phyloP scores from a whole-genome alignment of 805 yeast species.

The Starmerella kuoi region DNA sequence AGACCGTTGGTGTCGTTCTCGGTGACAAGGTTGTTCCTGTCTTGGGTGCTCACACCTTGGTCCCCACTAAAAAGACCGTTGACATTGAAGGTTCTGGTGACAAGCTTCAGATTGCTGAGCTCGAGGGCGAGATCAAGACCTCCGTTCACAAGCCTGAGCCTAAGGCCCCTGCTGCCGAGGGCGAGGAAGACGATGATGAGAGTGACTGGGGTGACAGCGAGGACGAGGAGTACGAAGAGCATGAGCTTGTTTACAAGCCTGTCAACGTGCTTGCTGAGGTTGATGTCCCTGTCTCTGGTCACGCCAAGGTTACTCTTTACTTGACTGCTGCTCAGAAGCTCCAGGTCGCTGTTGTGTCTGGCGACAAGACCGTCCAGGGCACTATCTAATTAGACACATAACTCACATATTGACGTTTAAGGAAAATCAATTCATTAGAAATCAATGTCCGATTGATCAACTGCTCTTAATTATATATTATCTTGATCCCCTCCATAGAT shows the following conservation, averaged over 20 bases:
- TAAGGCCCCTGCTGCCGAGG: conserved; percentile 40
- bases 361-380: conserved; percentile 22
- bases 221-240: conserved; percentile 82
- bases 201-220: conserved; percentile 39
- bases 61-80: conserved; percentile 73
- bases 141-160: conserved; percentile 70
- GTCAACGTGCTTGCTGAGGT: conserved; percentile 68
- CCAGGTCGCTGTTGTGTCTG: conserved; percentile 42
- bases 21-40: conserved; percentile 61
- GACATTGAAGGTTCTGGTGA: conserved; percentile 47
- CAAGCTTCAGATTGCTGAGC: conserved; percentile 46
- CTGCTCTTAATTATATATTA: neutral
- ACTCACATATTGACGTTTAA: neutral
- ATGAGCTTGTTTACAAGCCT: conserved; percentile 60
- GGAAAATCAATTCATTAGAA: neutral
- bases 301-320: conserved; percentile 53
- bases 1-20: conserved; percentile 74
- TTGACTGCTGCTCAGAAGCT: conserved; percentile 54
- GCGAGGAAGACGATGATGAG: conserved; percentile 36
- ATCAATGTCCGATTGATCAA: neutral
- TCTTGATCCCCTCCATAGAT: too few species aligned
- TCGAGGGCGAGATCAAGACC: conserved; percentile 75
- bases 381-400: conserved; percentile 4
- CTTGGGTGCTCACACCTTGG: conserved; percentile 71
- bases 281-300: conserved; percentile 56